Conservation (phyloP, 257 asterid species). For the Linderniella brevidens region DNA sequence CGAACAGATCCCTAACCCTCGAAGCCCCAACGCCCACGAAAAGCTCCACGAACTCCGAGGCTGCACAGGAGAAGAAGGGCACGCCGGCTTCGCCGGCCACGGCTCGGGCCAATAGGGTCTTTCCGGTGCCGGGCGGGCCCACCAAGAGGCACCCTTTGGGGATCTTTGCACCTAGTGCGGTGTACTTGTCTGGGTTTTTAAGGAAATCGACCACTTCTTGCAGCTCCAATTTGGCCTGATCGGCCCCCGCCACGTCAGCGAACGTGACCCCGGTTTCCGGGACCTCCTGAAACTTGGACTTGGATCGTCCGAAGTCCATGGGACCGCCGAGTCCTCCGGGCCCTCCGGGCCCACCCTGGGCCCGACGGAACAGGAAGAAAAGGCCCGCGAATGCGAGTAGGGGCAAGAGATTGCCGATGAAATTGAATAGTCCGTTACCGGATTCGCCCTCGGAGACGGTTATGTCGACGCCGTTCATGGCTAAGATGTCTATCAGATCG, state of each 20-base stretch:
- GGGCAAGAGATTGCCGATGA: slow-evolving; percentile 68
- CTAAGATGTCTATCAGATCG: slow-evolving; percentile 77
- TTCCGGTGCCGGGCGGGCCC: slow-evolving; percentile 96
- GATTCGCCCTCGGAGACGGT: slow-evolving; percentile 87
- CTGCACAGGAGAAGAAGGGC: slow-evolving; percentile 96
- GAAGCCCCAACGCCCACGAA: slow-evolving; percentile 99
- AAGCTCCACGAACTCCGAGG: slow-evolving; percentile 88
- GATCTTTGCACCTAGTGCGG: slow-evolving; percentile 88
- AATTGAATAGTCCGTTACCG: slow-evolving; percentile 62
- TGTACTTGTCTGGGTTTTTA: slow-evolving; percentile 92
- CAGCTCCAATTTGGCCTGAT: slow-evolving; percentile 90
- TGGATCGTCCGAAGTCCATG: slow-evolving; percentile 93
- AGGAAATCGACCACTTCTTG: slow-evolving; percentile 96
- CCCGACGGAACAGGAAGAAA: slow-evolving; percentile 58
- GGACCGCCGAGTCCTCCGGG: slow-evolving; percentile 98
- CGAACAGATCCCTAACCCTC: slow-evolving; percentile 93
- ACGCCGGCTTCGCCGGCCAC: slow-evolving; percentile 97
- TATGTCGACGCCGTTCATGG: slow-evolving; percentile 94
- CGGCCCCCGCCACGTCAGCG: slow-evolving; percentile 96
- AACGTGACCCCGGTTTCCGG: slow-evolving; percentile 90
- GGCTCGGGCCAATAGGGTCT: slow-evolving; percentile 93
- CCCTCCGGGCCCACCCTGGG: slow-evolving; percentile 98
- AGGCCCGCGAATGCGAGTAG: slow-evolving; percentile 83
- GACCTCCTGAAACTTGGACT: slow-evolving; percentile 93
- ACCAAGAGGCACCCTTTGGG: slow-evolving; percentile 94